These are phyloP conservation scores for Endoconidiophora laricicola DNA, from an alignment of 2,329 filamentous ascomycete species.

Conservation along the genomic window DNA sequence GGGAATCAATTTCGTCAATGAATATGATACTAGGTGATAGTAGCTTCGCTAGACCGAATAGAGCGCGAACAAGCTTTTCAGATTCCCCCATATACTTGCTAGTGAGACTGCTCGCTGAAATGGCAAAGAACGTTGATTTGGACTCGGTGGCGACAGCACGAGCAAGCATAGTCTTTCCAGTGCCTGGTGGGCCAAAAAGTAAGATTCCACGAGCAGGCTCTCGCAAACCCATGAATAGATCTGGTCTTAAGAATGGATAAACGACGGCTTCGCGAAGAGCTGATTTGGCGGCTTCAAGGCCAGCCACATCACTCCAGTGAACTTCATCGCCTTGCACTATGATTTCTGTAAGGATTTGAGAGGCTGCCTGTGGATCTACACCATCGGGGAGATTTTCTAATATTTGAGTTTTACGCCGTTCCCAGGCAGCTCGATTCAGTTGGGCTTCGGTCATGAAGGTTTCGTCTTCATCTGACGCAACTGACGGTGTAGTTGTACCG, in stretches of 20 bases:
- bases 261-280: slow-evolving; percentile 91
- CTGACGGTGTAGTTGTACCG: neutral
- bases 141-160: slow-evolving; percentile 90
- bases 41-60: slow-evolving; percentile 78
- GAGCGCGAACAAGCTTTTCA: slow-evolving; percentile 83
- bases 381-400: slow-evolving; percentile 67
- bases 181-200: slow-evolving; percentile 91
- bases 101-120: slow-evolving; percentile 83
- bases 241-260: slow-evolving; percentile 87
- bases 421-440: slow-evolving; percentile 4
- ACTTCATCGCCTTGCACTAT: slow-evolving; percentile 90
- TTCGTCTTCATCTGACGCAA: slow-evolving; percentile 5
- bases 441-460: neutral
- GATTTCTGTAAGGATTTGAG: slow-evolving; percentile 90
- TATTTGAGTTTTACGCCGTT: slow-evolving; percentile 28
- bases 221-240: slow-evolving; percentile 86
- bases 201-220: slow-evolving; percentile 93
- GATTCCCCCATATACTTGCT: slow-evolving; percentile 94
- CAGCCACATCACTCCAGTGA: slow-evolving; percentile 85
- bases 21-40: slow-evolving; percentile 94
- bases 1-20: slow-evolving; percentile 91
- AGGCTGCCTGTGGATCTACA: slow-evolving; percentile 66
- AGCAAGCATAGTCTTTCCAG: slow-evolving; percentile 95
- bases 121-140: slow-evolving; percentile 89
- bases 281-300: slow-evolving; percentile 75